Percentiles rank a stretch among this genome's conserved stretches.
phyloP scores from a whole-genome alignment of 495 filamentous ascomycete genomes.

The Aspergillus bertholletiae region DNA sequence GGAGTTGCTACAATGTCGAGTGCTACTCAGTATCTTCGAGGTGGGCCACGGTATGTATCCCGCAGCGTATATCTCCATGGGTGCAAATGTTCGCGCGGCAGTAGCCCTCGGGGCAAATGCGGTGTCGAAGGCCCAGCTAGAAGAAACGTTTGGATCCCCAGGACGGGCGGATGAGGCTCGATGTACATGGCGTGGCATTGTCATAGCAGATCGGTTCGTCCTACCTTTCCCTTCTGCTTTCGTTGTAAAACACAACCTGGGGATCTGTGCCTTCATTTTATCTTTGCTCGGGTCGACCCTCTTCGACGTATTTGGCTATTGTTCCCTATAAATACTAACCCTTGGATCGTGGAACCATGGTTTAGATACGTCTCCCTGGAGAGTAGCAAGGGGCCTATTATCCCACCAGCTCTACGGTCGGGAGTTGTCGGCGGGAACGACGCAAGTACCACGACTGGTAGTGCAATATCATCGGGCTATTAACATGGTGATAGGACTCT shows the following conservation, averaged over 20 bases:
- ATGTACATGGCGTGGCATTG: constrained; percentile 1
- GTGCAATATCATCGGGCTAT: not conserved
- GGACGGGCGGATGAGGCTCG: constrained; percentile 1
- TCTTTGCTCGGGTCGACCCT: too few species aligned
- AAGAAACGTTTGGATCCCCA: not conserved
- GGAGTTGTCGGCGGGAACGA: not conserved
- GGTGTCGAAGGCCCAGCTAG: not conserved
- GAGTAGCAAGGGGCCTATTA: not conserved
- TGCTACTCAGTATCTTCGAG: constrained; percentile 5
- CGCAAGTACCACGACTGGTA: not conserved
- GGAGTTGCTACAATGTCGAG: not conserved
- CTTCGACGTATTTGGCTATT: not conserved
- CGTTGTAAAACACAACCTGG: too few species aligned
- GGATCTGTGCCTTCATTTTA: not conserved
- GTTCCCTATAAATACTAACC: not conserved
- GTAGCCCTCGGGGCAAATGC: not conserved
- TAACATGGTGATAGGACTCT: not conserved
- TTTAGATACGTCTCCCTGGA: not conserved
- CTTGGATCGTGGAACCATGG: not conserved
- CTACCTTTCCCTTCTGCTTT: not conserved
- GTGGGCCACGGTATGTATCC: constrained; percentile 3
- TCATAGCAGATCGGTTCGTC: constrained; percentile 1
- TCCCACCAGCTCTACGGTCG: not conserved
- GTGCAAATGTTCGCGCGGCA: not conserved
- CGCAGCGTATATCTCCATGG: constrained; percentile 3